A percentile compares a stretch with the other conserved stretches of the same genome.
These are phyloP conservation scores for Coprinellus micaceus DNA, from an alignment of 768 basidiomycete species.

Conservation along the genomic window DNA sequence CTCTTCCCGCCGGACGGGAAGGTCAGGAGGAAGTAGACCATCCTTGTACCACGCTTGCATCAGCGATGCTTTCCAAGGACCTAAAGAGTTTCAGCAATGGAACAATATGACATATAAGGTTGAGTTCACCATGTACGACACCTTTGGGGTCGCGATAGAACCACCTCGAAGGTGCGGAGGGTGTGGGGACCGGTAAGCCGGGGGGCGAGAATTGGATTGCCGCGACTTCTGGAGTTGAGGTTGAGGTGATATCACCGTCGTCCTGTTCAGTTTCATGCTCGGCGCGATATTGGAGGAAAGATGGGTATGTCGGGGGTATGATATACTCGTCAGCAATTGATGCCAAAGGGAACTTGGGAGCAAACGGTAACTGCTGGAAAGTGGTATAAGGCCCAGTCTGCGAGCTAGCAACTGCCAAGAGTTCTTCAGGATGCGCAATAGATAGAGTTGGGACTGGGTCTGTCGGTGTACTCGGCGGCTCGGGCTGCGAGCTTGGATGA, in stretches of 20 bases:
- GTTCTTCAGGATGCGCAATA: slow-evolving; percentile 57
- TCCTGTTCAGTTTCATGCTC: slow-evolving; percentile 55
- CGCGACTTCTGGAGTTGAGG: slow-evolving; percentile 40
- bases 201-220: slow-evolving; percentile 75
- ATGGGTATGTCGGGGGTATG: slow-evolving; percentile 85
- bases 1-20: slow-evolving; percentile 76
- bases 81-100: slow-evolving; percentile 30
- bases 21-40: slow-evolving; percentile 74
- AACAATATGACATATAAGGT: neutral
- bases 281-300: slow-evolving; percentile 68
- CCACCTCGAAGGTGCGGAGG: slow-evolving; percentile 70
- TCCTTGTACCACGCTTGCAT: slow-evolving; percentile 93
- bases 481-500: slow-evolving; percentile 36
- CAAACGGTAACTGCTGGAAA: slow-evolving; percentile 84
- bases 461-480: slow-evolving; percentile 24
- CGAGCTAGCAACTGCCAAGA: slow-evolving; percentile 61
- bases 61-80: slow-evolving; percentile 82
- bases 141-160: slow-evolving; percentile 82
- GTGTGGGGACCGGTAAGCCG: slow-evolving; percentile 69
- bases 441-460: slow-evolving; percentile 32
- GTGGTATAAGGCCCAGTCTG: slow-evolving; percentile 85
- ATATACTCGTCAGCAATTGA: slow-evolving; percentile 87
- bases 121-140: slow-evolving; percentile 64
- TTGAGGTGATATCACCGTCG: slow-evolving; percentile 27
- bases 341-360: slow-evolving; percentile 84